Evolutionary conservation across 495 filamentous ascomycete genomes (phyloP).

Genomic region (Talaromyces wortmannii): DNA sequence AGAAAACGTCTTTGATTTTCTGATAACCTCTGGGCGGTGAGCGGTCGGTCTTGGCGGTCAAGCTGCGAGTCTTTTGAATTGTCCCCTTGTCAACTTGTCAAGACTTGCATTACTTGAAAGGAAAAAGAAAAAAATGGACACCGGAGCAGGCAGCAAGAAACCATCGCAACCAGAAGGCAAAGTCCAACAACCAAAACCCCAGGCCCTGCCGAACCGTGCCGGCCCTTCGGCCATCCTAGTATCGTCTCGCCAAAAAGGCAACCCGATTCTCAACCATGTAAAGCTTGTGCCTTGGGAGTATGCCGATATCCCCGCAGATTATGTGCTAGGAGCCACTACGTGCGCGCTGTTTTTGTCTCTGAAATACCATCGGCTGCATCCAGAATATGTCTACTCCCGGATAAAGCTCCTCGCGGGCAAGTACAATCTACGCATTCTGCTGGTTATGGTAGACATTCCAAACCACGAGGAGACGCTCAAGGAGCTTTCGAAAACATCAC

Average conservation of each 20-base stretch:
- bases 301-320: conserved; percentile 89
- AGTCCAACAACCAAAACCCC: conserved; percentile 81
- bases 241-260: conserved; percentile 84
- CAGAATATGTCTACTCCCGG: conserved; percentile 94
- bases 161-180: conserved; percentile 28
- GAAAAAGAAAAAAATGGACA: background rate
- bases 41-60: background rate
- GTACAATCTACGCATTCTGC: conserved; percentile 76
- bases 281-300: conserved; percentile 92
- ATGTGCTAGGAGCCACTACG: conserved; percentile 78
- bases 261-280: conserved; percentile 81
- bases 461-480: conserved; percentile 74
- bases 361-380: conserved; percentile 96
- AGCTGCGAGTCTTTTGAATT: no score
- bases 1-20: conserved; percentile 26
- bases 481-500: conserved; percentile 79
- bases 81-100: no score
- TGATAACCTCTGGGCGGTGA: conserved; percentile 3
- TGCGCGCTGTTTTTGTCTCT: conserved; percentile 90
- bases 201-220: conserved; percentile 62
- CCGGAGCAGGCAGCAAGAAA: background rate
- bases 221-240: conserved; percentile 77
- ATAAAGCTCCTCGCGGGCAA: conserved; percentile 72
- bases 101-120: no score
- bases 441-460: conserved; percentile 89